A percentile compares a stretch with the other conserved stretches of the same genome.
Evolutionary conservation across 257 asterid species (phyloP).

Genomic region (Jacaranda copaia): DNA sequence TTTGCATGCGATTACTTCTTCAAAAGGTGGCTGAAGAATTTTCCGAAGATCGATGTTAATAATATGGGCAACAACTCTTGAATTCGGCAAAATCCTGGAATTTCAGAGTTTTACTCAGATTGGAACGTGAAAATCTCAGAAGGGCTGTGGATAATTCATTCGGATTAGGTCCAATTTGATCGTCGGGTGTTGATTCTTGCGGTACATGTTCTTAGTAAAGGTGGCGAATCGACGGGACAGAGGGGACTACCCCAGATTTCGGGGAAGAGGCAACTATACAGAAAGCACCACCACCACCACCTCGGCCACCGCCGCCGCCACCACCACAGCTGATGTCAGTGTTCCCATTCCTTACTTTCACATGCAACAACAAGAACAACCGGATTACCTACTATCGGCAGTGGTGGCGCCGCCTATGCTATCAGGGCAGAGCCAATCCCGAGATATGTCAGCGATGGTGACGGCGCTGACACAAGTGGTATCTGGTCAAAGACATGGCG

Average conservation of each 20-base stretch:
- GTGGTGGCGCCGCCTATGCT: constrained; percentile 47
- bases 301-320: constrained; percentile 17
- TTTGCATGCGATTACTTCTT: constrained; percentile 17
- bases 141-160: too few species aligned
- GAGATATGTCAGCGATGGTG: constrained; percentile 80
- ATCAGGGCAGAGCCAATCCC: constrained; percentile 45
- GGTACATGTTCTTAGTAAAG: constrained; percentile 54
- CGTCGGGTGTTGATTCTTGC: not conserved
- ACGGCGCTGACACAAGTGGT: constrained; percentile 69
- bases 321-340: constrained; percentile 15
- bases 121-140: too few species aligned
- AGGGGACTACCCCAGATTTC: constrained; percentile 53
- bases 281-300: constrained; percentile 29
- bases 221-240: constrained; percentile 76
- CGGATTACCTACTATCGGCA: constrained; percentile 49
- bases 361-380: constrained; percentile 50
- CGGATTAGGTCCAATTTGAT: not conserved
- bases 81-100: not conserved
- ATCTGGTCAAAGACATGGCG: constrained; percentile 54
- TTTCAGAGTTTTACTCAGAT: not conserved
- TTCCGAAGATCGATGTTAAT: constrained; percentile 7
- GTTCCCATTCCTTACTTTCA: constrained; percentile 30
- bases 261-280: constrained; percentile 27
- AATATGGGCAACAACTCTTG: not conserved
- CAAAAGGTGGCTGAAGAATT: constrained; percentile 10